A percentile compares a stretch with the other conserved stretches of the same genome.
Conservation (phyloP, 208 protist species). For the Herpetomonas samuelpessoai region DNA sequence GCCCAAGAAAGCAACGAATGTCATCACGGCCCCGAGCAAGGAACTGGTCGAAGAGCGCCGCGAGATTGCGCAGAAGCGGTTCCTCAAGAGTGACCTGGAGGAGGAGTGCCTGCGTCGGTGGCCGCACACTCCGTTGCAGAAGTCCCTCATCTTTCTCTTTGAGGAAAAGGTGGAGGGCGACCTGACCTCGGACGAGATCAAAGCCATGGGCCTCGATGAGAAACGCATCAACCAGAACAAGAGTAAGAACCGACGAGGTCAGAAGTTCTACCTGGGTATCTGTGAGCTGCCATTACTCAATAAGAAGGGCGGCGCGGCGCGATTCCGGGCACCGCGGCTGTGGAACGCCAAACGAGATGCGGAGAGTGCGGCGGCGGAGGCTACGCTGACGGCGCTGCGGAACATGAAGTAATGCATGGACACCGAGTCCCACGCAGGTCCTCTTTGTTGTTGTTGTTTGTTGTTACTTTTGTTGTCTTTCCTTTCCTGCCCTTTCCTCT, state of each 20-base stretch:
- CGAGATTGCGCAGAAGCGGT: conserved; percentile 47
- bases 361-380: conserved; percentile 53
- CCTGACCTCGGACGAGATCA: conserved; percentile 27
- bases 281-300: conserved; percentile 69
- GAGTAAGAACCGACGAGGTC: conserved; percentile 39
- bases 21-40: conserved; percentile 42
- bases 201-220: conserved; percentile 28
- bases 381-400: conserved; percentile 38
- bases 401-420: conserved; percentile 40
- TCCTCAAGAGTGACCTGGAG: conserved; percentile 54
- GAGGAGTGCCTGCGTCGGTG: conserved; percentile 55
- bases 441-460: conserved; percentile 15
- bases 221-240: conserved; percentile 24
- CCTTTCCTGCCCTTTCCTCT: neutral
- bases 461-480: conserved; percentile 10
- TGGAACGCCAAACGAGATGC: conserved; percentile 42
- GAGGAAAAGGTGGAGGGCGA: conserved; percentile 48
- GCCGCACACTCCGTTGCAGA: conserved; percentile 66
- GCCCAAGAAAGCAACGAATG: conserved; percentile 28
- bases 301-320: conserved; percentile 48
- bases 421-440: neutral
- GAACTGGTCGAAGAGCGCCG: conserved; percentile 42
- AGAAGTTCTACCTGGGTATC: conserved; percentile 41
- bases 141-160: conserved; percentile 55
- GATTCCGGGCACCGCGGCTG: conserved; percentile 49